Conservation (phyloP, 2,329 filamentous ascomycete species). For the Aureobasidium sp. region DNA sequence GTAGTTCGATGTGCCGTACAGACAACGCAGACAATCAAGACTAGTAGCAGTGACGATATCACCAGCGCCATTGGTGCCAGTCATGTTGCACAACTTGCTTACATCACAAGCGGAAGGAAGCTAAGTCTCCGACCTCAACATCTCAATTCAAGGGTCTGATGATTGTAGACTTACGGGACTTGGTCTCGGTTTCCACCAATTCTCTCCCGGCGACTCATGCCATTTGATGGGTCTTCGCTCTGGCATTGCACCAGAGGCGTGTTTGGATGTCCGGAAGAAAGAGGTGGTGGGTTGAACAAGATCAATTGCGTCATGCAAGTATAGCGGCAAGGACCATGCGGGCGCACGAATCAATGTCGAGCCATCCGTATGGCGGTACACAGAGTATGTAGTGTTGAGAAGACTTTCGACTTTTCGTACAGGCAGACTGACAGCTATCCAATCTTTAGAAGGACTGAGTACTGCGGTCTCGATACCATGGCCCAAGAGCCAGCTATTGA, state of each 20-base stretch:
- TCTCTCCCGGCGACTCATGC: slow-evolving; percentile 30
- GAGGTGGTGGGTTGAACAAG: slow-evolving; percentile 54
- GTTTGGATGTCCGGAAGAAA: slow-evolving; percentile 42
- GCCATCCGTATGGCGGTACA: slow-evolving; percentile 43
- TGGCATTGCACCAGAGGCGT: slow-evolving; percentile 18
- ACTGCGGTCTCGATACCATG: slow-evolving; percentile 40
- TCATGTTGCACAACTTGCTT: slow-evolving; percentile 26
- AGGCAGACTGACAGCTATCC: slow-evolving; percentile 48
- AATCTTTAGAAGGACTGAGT: slow-evolving; percentile 47
- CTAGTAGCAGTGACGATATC: slow-evolving; percentile 25
- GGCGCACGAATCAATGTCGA: slow-evolving; percentile 47
- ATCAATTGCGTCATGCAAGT: slow-evolving; percentile 48
- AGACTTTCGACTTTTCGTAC: slow-evolving; percentile 47
- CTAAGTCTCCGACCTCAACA: too few relatives aligned
- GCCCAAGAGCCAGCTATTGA: slow-evolving; percentile 50
- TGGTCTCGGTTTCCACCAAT: slow-evolving; percentile 18
- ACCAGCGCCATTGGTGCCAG: not conserved
- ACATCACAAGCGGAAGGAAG: slow-evolving; percentile 40
- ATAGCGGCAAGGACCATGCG: slow-evolving; percentile 55
- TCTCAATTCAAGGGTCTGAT: too few relatives aligned
- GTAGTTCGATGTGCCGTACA: slow-evolving; percentile 51
- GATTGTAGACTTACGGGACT: not conserved
- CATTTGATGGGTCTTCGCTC: not conserved
- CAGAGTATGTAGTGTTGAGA: slow-evolving; percentile 46
- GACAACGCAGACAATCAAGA: slow-evolving; percentile 46